phyloP scores from a whole-genome alignment of 495 filamentous ascomycete genomes.

The Lasiosphaeria hispida region DNA sequence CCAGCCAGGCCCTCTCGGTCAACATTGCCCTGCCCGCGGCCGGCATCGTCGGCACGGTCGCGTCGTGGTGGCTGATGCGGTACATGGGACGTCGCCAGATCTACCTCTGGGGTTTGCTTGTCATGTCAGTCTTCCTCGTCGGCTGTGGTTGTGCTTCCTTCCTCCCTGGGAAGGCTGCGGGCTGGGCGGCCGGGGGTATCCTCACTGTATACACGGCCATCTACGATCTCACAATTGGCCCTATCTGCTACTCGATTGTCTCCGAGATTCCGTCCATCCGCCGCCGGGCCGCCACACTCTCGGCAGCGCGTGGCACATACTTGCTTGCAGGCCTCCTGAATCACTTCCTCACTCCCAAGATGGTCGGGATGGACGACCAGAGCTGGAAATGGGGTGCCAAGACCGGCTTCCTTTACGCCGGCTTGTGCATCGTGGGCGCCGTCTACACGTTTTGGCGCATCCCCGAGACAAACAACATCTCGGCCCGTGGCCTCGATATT shows the following conservation, averaged over 20 bases:
- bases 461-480: constrained; percentile 47
- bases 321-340: constrained; percentile 47
- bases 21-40: constrained; percentile 43
- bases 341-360: constrained; percentile 48
- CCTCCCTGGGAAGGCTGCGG: constrained; percentile 27
- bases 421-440: constrained; percentile 44
- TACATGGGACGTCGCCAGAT: constrained; percentile 50
- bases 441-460: constrained; percentile 41
- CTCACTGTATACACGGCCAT: constrained; percentile 50
- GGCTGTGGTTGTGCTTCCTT: constrained; percentile 23
- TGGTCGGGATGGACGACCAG: constrained; percentile 41
- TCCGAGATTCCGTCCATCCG: constrained; percentile 56
- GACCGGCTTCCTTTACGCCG: constrained; percentile 57
- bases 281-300: constrained; percentile 53
- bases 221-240: constrained; percentile 58
- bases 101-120: constrained; percentile 48
- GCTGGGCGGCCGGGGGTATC: constrained; percentile 51
- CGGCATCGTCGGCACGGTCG: constrained; percentile 50
- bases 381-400: constrained; percentile 55
- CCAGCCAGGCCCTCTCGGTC: constrained; percentile 48
- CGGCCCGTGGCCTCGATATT: constrained; percentile 56
- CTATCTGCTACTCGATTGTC: constrained; percentile 60
- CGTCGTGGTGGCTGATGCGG: constrained; percentile 52
- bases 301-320: constrained; percentile 56
- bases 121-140: constrained; percentile 43